Evolutionary conservation across 1,284 basidiomycete species (phyloP), one percentile per base, ranked within the genome.

Genomic region (Naganishia sp.): DNA sequence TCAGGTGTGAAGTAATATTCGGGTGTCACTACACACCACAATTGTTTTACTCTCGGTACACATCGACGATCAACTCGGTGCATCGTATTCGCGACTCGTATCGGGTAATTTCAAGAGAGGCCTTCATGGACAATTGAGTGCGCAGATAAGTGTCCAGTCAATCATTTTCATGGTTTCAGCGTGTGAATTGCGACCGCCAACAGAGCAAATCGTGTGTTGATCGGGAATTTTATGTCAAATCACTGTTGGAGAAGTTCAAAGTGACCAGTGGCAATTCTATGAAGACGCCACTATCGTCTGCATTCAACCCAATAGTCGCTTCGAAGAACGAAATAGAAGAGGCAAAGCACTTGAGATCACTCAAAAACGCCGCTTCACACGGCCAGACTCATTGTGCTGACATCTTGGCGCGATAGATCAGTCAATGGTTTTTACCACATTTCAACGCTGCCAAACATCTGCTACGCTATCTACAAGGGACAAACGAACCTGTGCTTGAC

Each of bases 51-150:
- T 74, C 11, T 67, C 69, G 18, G 52, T 71, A 9, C 70, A 72
- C 56, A 71, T 73, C 36, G 73, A 73, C 52, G 73, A 74, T 57
- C 70, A 73, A 59, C 65, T 73, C 18, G 72, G 74, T 21, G 68
- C 70, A 11, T 67, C 66, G 48, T 68, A 67, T 55, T 49, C 36
- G n/a, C 48, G 67, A 18, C 6, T 33, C 6, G 48, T 25, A 1
- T 36, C 72, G 4, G 65, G 72, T 39, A 23, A 64, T 0, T 74
- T 72, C 65, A 72, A 72, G 52, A 36, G 39, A 6, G 21, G 50
- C 0, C 57, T 73, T 9, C 49, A 64, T 25, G 44, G 4, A 3
- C 16, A 11, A 1, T 68, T 59, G 48, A 42, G 33, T 55, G 64
- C 49, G 33, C 46, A 2, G 56, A 61, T 57, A 31, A 60, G 39